Conservation (phyloP, 2,329 filamentous ascomycete genomes). For the Diaporthe sp. region DNA sequence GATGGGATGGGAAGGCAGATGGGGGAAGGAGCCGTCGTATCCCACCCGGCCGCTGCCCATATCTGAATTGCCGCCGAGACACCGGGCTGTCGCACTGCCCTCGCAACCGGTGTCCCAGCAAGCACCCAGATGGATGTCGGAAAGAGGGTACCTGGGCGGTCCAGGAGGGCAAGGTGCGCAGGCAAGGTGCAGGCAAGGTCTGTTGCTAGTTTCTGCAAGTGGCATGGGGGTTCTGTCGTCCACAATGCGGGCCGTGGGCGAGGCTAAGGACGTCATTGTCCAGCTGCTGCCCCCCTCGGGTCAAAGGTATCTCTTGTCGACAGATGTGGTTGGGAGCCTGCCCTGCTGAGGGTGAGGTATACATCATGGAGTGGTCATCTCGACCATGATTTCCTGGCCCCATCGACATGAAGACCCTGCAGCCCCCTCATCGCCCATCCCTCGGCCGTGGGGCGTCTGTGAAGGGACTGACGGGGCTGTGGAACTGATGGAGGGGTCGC, state of each 20-base stretch:
- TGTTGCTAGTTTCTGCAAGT: constrained; percentile 41
- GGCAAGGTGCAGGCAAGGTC: neutral
- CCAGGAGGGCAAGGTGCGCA: neutral
- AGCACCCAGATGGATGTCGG: constrained; percentile 16
- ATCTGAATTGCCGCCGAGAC: constrained; percentile 34
- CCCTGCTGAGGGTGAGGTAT: constrained; percentile 13
- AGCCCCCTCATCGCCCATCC: constrained; percentile 22
- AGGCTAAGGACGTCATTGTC: constrained; percentile 39
- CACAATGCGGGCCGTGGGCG: constrained; percentile 27
- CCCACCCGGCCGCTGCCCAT: constrained; percentile 20
- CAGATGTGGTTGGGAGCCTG: neutral
- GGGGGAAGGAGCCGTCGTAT: constrained; percentile 6
- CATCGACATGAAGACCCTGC: constrained; percentile 17
- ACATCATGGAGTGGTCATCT: constrained; percentile 29
- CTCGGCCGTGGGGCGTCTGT: constrained; percentile 30
- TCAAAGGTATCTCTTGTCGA: constrained; percentile 11
- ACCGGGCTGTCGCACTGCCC: constrained; percentile 23
- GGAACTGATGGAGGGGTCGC: neutral
- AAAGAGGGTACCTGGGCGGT: constrained; percentile 27
- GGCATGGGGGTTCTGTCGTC: constrained; percentile 35
- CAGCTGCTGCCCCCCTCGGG: constrained; percentile 1
- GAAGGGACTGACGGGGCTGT: constrained; percentile 1
- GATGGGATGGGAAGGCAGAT: neutral
- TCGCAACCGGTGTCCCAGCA: constrained; percentile 10
- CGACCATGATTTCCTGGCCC: neutral